Percentiles rank a stretch among this genome's conserved stretches.
These are phyloP conservation scores for Colletotrichum aenigma DNA, from an alignment of 2,329 filamentous ascomycete species.

Conservation along the genomic window DNA sequence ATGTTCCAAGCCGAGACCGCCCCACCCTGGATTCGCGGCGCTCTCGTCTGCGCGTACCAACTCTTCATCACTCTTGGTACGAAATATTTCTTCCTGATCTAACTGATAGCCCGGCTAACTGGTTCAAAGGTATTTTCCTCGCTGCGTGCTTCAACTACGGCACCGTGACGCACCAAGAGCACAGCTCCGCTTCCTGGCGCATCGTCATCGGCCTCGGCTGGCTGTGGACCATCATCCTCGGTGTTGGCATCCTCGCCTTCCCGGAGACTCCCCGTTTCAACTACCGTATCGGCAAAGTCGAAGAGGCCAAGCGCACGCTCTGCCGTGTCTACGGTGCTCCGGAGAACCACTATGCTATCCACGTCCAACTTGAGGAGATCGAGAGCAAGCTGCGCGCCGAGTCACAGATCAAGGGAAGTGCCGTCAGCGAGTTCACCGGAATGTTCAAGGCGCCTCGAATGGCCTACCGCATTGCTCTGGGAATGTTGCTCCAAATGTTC, in stretches of 20 bases:
- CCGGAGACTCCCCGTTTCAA: constrained; percentile 58
- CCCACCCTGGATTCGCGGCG: constrained; percentile 68
- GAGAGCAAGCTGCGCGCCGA: constrained; percentile 57
- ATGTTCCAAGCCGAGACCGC: constrained; percentile 78
- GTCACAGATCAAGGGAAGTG: constrained; percentile 38
- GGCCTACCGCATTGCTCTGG: constrained; percentile 65
- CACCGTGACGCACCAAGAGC: constrained; percentile 49
- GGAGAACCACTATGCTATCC: constrained; percentile 47
- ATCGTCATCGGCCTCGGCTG: constrained; percentile 61
- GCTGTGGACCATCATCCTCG: constrained; percentile 53
- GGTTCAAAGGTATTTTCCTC: neutral
- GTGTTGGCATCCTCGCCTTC: constrained; percentile 52
- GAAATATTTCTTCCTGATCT: constrained; percentile 61
- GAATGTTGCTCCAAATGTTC: constrained; percentile 65
- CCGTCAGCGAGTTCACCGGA: constrained; percentile 52
- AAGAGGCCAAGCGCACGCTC: constrained; percentile 51
- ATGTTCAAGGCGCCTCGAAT: constrained; percentile 71
- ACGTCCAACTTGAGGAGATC: constrained; percentile 58
- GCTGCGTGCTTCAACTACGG: constrained; percentile 57
- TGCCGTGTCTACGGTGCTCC: constrained; percentile 52
- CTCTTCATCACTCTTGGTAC: constrained; percentile 73
- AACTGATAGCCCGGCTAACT: neutral
- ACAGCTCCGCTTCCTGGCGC: constrained; percentile 61
- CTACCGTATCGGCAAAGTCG: constrained; percentile 50
- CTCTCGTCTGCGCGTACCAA: constrained; percentile 71